Evolutionary conservation across 257 asterid genomes (phyloP), one percentile per base, ranked within the genome.

Genomic region (Fraxinus americana): DNA sequence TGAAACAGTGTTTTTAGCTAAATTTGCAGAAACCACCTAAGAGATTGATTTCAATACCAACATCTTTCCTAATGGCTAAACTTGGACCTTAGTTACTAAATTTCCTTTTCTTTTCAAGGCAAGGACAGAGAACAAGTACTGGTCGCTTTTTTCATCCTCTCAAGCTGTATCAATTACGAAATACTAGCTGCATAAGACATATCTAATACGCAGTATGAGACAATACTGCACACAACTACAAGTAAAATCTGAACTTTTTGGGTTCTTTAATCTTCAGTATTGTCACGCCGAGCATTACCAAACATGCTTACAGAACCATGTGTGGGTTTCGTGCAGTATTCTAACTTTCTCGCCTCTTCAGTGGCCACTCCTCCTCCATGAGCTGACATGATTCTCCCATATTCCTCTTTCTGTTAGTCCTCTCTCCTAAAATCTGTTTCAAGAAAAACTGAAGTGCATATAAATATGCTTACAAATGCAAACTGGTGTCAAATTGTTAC

Each of bases 331-430:
- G 74, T 11, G 79, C 70, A 34, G 77, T 41, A 48, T 80, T 78
- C 70, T 77, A 79, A 19, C 74, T 79, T 74, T 78, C 87, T 75
- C 50, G 83, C 38, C 29, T 76, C 69, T 50, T 75, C 45, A 74
- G 30, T 23, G 72, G 54, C 75, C 67, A 63, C 21, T 77, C 80
- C 35, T 50, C 1, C n/a, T 72, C 83, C 67, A 29, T 5, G 19
- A 69, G 72, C 84, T 82, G 83, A 76, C 76, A 83, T 25, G 90
- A 70, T 50, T 84, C 85, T 77, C 88, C 91, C 21, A 80, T 45
- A 73, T 83, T 85, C 79, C 91, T 86, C 80, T 85, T 85, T 82
- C 90, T 89, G 75, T 75, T 71, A 3, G 79, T 80, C 73, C 87
- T 86, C 78, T 88, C 96, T 81, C 83, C 88, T 14, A 71, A 66